Evolutionary conservation across 148 eudicot species (phyloP).

Genomic region (Rhododendron molle): DNA sequence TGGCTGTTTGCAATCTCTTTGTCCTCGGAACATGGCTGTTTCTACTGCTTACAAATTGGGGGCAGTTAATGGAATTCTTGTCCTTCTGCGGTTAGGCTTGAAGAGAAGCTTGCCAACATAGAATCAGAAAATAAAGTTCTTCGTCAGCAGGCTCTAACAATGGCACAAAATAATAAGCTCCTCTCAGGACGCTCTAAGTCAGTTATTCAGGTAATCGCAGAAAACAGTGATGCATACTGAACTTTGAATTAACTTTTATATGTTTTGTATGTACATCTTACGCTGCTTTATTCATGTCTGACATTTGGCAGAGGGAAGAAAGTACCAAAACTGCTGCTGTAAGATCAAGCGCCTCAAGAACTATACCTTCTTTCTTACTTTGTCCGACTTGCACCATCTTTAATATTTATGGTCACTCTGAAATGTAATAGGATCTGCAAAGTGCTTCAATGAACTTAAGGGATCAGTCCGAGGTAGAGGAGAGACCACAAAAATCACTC

Average conservation of each 20-base stretch:
- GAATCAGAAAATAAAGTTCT: constrained; percentile 87
- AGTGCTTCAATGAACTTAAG: constrained; percentile 51
- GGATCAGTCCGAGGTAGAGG: constrained; percentile 59
- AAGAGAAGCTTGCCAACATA: constrained; percentile 68
- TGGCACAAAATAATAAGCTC: constrained; percentile 74
- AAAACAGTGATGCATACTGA: background rate
- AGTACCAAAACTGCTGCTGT: constrained; percentile 45
- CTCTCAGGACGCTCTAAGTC: constrained; percentile 66
- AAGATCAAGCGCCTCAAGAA: constrained; percentile 14
- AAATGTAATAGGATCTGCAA: constrained; percentile 52
- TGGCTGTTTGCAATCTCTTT: background rate
- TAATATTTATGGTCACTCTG: constrained; percentile 6
- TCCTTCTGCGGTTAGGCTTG: constrained; percentile 53
- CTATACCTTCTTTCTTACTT: background rate
- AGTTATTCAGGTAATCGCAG: constrained; percentile 53
- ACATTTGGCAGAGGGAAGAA: constrained; percentile 62
- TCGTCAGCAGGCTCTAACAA: constrained; percentile 78
- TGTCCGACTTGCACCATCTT: background rate
- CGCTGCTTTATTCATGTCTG: constrained; percentile 20
- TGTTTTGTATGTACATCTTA: constrained; percentile 10
- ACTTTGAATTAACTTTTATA: background rate
- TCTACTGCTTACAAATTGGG: background rate
- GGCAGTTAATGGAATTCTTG: constrained; percentile 26
- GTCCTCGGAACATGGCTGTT: background rate
- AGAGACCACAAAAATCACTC: constrained; percentile 76